Percentiles rank a stretch among this genome's conserved stretches.
Conservation (phyloP, 2,329 filamentous ascomycete species). For the Microsporum ferrugineum region DNA sequence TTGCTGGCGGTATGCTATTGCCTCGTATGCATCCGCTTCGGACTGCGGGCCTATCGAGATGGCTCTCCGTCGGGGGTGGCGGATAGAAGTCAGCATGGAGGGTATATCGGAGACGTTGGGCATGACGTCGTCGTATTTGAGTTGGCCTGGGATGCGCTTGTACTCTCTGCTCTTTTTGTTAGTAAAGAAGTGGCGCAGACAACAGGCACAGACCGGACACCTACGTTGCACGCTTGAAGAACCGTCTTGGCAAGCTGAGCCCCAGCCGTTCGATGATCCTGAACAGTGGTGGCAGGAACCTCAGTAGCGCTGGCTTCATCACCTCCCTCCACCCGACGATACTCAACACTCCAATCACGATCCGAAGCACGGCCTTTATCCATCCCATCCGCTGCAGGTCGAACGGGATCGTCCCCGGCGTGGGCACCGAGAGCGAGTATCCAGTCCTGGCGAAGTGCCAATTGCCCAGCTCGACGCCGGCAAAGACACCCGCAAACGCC, state of each 20-base stretch:
- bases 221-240: conserved; percentile 76
- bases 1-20: conserved; percentile 77
- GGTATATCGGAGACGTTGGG: conserved; percentile 83
- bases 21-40: conserved; percentile 91
- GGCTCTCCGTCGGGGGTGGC: conserved; percentile 64
- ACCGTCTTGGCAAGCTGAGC: conserved; percentile 69
- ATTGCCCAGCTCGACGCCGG: conserved; percentile 68
- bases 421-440: conserved; percentile 42
- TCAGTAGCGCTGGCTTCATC: conserved; percentile 74
- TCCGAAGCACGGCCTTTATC: conserved; percentile 51
- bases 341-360: conserved; percentile 67
- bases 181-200: not conserved
- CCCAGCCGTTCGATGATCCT: conserved; percentile 71
- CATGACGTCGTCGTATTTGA: conserved; percentile 76
- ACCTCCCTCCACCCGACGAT: conserved; percentile 84
- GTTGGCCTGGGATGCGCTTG: conserved; percentile 61
- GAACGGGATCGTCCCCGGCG: conserved; percentile 53
- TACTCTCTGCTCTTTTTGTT: conserved; percentile 51
- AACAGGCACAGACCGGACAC: conserved; percentile 15
- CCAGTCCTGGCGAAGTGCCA: conserved; percentile 65
- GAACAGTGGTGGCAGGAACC: conserved; percentile 71
- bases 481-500: conserved; percentile 78
- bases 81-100: conserved; percentile 66
- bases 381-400: conserved; percentile 56
- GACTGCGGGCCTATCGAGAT: conserved; percentile 91